Evolutionary conservation across 2,329 filamentous ascomycete species (phyloP), one percentile per base, ranked within the genome.

Genomic region (Aspergillus versicolor): DNA sequence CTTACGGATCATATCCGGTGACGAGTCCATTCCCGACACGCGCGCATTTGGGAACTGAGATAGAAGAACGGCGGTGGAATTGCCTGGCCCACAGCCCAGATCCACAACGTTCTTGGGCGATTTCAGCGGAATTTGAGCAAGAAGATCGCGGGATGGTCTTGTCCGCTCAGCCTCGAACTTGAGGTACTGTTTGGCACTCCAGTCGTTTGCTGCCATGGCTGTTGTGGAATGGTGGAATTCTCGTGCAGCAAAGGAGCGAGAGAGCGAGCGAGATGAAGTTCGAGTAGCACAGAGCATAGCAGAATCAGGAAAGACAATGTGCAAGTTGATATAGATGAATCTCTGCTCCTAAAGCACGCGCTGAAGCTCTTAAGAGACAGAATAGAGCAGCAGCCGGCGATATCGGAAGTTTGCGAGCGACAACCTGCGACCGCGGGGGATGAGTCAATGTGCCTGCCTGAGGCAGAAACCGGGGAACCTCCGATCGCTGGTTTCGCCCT

Each of bases 61-160:
- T 4, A 71, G 68, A 2, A 87, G 75, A 1, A 80, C 77, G 1
- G 71, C 68, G 0, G 84, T 86, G 2, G 81, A 84, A 70, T 85
- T 86, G 5, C 81, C 84, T 0, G 84, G 84, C 0, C 84, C 84
- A 67, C 84, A 87, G 62, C 84, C 84, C 1, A 87, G 73, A 58
- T 87, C 84, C 62, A 84, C 73, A 62, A 86, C 78, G 27, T 67
- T 71, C 9, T 71, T 64, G n/a, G 81, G 71, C 0, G 65, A 54
- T 13, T 71, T 61, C 1, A 80, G 71, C 0, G 74, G 72, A 2
- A 84, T 66, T 32, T 78, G 80, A 5, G 78, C 61, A 8, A 86
- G 69, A 1, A 86, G 77, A 59, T 87, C 84, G 42, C 76, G 73
- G 0, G 80, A 77, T 6, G 83, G 76, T 3, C 79, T 78, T 0